These are phyloP conservation scores for Penicillium sp. DNA, from an alignment of 2,329 filamentous ascomycete genomes.

Conservation along the genomic window DNA sequence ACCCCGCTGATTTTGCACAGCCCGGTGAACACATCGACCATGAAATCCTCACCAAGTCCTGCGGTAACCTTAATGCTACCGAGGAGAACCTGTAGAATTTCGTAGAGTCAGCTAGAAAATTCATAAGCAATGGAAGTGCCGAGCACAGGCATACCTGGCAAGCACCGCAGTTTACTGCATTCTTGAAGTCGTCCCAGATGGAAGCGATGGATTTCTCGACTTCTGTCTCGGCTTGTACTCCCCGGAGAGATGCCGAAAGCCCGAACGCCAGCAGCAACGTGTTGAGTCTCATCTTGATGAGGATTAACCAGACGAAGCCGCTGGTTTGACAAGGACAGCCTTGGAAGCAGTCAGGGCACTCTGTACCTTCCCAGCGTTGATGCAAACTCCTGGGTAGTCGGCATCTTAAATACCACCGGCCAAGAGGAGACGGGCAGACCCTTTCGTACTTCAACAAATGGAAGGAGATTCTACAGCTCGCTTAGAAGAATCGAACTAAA, in stretches of 20 bases:
- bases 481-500: neutral
- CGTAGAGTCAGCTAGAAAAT: neutral
- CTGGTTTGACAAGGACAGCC: neutral
- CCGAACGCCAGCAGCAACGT: constrained; percentile 10
- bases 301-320: neutral
- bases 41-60: constrained; percentile 42
- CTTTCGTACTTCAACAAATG: neutral
- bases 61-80: constrained; percentile 46
- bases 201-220: constrained; percentile 15
- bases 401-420: neutral
- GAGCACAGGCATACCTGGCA: constrained; percentile 27
- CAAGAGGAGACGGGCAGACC: neutral
- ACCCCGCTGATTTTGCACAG: constrained; percentile 39
- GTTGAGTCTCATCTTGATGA: constrained; percentile 13
- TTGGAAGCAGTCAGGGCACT: neutral
- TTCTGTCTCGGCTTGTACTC: constrained; percentile 9
- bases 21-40: constrained; percentile 39
- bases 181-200: constrained; percentile 32
- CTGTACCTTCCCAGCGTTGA: neutral
- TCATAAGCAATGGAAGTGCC: neutral
- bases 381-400: neutral
- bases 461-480: constrained; percentile 3
- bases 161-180: constrained; percentile 31
- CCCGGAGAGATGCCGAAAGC: constrained; percentile 7
- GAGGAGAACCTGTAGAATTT: constrained; percentile 29